Base-by-base conservation (phyloP, 306 rosid species). In the Abrus pulchellus region DNA sequence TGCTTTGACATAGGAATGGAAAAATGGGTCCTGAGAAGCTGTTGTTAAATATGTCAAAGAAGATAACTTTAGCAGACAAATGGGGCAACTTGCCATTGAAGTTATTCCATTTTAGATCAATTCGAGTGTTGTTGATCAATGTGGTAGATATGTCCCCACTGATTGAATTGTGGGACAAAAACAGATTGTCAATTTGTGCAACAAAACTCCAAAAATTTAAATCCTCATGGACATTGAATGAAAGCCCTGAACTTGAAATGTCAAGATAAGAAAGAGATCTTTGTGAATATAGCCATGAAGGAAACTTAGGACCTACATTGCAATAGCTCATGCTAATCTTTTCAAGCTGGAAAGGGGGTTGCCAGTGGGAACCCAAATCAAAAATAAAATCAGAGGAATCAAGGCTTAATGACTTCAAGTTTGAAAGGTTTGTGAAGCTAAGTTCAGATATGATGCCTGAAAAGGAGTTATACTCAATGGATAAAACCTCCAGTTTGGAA, bases 271-370 rank as follows among this genome's bases (percentile, higher is more conserved):
- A 10, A 0, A 77, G 45, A 28, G 65, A 50, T 28, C 29, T 52
- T 41, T 65, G 74, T 65, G 66, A 52, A 20, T 52, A 54, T 1
- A 77, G n/a, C 74, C 81, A 77, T 66, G 74, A 53, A 52, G 81
- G 81, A 66, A 77, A 40, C 43, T 53, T 12, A 14, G 81, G 74
- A 55, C 63, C 65, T 4, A 77, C 7, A 13, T 32, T 77, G 65
- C 55, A 65, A 66, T 11, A 10, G 12, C 55, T 38, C 27, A 77
- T 9, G 3, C 32, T 20, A 41, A 77, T 3, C 10, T 5, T 2
- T 52, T 52, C 65, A 36, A 77, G 65, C 14, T 76, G 73, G 41
- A 76, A 76, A 14, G 73, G 53, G 13, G 73, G 73, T 0, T 8
- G 9, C 81, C 73, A 49, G 2, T 36, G 7, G 8, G 77, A 34